Evolutionary conservation across 306 rosid species (phyloP), one percentile per base, ranked within the genome.

Genomic region (Astragalus membranaceus): DNA sequence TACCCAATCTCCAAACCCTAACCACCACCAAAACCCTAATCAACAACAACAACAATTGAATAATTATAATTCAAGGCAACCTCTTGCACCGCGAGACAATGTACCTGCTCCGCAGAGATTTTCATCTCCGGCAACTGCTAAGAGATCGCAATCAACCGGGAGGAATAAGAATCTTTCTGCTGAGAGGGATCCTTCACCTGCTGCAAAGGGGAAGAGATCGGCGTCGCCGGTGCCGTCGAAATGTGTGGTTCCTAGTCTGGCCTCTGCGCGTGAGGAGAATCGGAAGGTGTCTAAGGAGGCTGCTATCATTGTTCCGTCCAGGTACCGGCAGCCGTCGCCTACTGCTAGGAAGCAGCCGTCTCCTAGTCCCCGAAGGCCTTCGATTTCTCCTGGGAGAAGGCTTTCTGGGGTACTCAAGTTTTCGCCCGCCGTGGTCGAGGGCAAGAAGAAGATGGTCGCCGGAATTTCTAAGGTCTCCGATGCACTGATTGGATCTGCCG

Each of bases 171-270:
- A 17, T 3, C 44, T 79, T 0, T 42, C 17, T 47, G 81, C 63
- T 26, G 99, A 89, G 81, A 79, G 96, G 60, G 95, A 91, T 42
- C 96, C 97, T 6, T 91, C 99, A 0, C 96, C 92, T 0, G 96
- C 87, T 0, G 89, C 82, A 4, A 94, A 86, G 58, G 95, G 78
- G 26, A 94, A 85, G 84, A 51, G 99, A 46, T 89, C 99, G 3
- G 82, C 92, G 1, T 94, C 99, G 3, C 99, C 99, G 0, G 97
- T 79, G 12, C 99, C 97, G 4, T 91, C 99, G 0, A 94, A 94
- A 65, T 88, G 97, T 12, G 89, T 82, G 16, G 99, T 94, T 68
- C 97, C 99, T 1, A 91, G 99, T 74, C 75, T 94, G 56, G 63
- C 78, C 14, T 83, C 81, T 4, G 99, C 99, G 3, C 80, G 86